Percentiles rank a stretch among this genome's conserved stretches.
Evolutionary conservation across 768 basidiomycete genomes (phyloP).

Genomic region (Dendrothele bispora): DNA sequence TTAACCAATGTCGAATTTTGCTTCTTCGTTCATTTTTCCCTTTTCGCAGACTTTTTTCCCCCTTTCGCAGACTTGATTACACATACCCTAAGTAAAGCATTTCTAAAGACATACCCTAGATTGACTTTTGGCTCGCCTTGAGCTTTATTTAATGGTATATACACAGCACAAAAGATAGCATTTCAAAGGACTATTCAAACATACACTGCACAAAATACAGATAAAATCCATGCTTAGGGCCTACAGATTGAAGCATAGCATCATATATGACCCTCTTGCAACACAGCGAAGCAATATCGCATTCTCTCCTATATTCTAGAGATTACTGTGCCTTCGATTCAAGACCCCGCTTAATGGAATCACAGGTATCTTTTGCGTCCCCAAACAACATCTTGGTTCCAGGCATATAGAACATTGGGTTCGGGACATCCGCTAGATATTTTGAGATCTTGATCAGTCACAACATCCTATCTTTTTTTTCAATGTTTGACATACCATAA

Average conservation of each 20-base stretch:
- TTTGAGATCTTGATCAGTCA: neutral
- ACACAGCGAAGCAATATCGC: too few species aligned
- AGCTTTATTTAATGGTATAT: too few species aligned
- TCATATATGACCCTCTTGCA: neutral
- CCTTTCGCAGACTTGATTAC: neutral
- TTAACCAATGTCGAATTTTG: neutral
- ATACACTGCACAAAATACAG: neutral
- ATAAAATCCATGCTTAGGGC: neutral
- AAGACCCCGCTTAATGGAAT: constrained; percentile 67
- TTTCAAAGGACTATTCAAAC: too few species aligned
- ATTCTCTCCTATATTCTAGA: too few species aligned
- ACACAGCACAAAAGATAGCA: too few species aligned
- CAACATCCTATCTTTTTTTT: neutral
- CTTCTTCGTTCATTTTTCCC: neutral
- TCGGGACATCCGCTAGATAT: constrained; percentile 85
- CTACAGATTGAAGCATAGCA: neutral
- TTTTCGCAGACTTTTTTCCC: neutral
- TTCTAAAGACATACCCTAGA: neutral
- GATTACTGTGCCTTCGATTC: constrained; percentile 32
- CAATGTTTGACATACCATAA: constrained; percentile 55
- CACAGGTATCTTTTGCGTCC: constrained; percentile 89
- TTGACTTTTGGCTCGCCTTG: constrained; percentile 3
- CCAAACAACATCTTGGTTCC: constrained; percentile 91
- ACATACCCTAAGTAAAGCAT: neutral
- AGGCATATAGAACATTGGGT: constrained; percentile 93